These are phyloP conservation scores for Neurospora crassa DNA, from an alignment of 2,329 filamentous ascomycete species.

Conservation along the genomic window DNA sequence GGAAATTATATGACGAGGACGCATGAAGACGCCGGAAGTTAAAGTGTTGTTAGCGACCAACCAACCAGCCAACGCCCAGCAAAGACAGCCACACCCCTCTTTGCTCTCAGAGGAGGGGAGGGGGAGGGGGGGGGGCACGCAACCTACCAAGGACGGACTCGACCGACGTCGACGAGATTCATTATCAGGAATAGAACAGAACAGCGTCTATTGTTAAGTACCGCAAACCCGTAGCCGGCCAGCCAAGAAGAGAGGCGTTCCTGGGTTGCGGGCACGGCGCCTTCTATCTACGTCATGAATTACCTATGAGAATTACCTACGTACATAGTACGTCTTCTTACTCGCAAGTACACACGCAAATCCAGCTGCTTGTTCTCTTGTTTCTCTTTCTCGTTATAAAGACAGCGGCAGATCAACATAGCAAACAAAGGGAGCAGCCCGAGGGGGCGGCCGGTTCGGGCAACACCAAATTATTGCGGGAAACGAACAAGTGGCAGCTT, in stretches of 20 bases:
- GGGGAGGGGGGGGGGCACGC: neutral
- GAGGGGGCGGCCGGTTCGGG: neutral
- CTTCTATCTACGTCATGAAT: neutral
- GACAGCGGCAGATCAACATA: neutral
- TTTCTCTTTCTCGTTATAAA: neutral
- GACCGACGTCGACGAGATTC: neutral
- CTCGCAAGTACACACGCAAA: neutral
- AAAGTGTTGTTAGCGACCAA: neutral
- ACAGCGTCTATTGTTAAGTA: neutral
- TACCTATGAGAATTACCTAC: neutral
- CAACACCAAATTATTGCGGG: neutral
- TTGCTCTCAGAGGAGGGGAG: neutral
- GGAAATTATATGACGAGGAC: neutral
- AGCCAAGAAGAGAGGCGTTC: neutral
- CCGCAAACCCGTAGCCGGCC: neutral
- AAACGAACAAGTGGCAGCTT: neutral
- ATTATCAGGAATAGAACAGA: neutral
- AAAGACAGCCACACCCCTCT: neutral
- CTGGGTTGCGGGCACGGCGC: neutral
- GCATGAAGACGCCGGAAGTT: neutral
- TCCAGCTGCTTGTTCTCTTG: neutral
- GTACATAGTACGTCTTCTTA: neutral
- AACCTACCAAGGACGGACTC: neutral
- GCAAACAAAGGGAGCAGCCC: neutral
- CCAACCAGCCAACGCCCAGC: neutral